These are phyloP conservation scores for Neolentinus lepideus DNA, from an alignment of 1,284 basidiomycete species.

Conservation along the genomic window DNA sequence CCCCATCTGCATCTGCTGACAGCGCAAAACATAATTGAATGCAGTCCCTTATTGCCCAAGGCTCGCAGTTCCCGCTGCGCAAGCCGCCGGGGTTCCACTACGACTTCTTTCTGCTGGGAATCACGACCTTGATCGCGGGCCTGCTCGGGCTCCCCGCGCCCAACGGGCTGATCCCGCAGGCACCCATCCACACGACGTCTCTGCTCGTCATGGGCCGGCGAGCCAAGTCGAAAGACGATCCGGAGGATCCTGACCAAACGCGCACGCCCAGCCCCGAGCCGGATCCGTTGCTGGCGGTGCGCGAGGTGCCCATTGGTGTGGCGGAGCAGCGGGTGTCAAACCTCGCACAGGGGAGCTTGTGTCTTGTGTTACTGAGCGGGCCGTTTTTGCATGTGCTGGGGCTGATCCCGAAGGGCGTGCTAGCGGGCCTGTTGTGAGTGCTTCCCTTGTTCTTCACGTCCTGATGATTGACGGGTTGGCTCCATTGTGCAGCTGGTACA, in stretches of 20 bases:
- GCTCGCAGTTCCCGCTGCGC: conserved; percentile 81
- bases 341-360: conserved; percentile 76
- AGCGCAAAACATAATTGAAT: no score
- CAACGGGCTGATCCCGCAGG: conserved; percentile 94
- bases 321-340: conserved; percentile 90
- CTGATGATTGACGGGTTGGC: no score
- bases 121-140: conserved; percentile 90
- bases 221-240: conserved; percentile 35
- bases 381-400: conserved; percentile 78
- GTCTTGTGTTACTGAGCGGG: conserved; percentile 72
- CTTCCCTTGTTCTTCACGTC: no score
- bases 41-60: conserved; percentile 89
- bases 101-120: conserved; percentile 84
- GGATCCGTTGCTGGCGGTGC: conserved; percentile 17
- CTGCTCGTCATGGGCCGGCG: conserved; percentile 68
- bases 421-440: conserved; percentile 71
- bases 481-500: conserved; percentile 67
- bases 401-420: conserved; percentile 71
- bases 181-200: conserved; percentile 89
- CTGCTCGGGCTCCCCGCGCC: conserved; percentile 90
- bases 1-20: no score
- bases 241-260: conserved; percentile 8
- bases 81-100: conserved; percentile 94
- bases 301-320: conserved; percentile 68
- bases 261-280: conserved; percentile 2